Evolutionary conservation across 2,329 filamentous ascomycete genomes (phyloP).

Genomic region (Ceratocystis papillata): DNA sequence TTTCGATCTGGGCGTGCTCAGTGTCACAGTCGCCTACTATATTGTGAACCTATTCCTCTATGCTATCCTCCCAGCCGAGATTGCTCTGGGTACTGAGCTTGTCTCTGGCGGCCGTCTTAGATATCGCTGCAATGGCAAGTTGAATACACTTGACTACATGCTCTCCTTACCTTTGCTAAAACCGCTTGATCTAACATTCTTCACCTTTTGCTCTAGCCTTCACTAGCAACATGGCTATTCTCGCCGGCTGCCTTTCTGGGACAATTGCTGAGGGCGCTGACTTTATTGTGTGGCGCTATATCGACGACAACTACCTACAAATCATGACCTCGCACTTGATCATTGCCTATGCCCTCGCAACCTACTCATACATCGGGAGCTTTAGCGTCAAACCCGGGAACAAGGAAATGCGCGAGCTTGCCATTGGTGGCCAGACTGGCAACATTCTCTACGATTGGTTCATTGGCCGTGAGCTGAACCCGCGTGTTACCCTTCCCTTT

Average conservation of each 20-base stretch:
- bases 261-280: slow-evolving; percentile 67
- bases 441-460: slow-evolving; percentile 93
- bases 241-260: slow-evolving; percentile 60
- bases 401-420: slow-evolving; percentile 61
- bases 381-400: slow-evolving; percentile 73
- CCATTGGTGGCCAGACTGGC: slow-evolving; percentile 67
- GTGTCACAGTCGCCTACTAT: slow-evolving; percentile 69
- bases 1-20: slow-evolving; percentile 55
- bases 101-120: slow-evolving; percentile 60
- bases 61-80: slow-evolving; percentile 61
- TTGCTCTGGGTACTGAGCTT: slow-evolving; percentile 60
- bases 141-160: background rate
- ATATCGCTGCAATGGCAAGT: slow-evolving; percentile 68
- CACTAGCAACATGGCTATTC: slow-evolving; percentile 59
- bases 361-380: slow-evolving; percentile 70
- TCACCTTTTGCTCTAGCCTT: slow-evolving; percentile 46
- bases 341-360: slow-evolving; percentile 60
- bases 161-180: background rate
- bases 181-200: background rate
- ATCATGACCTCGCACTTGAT: slow-evolving; percentile 74
- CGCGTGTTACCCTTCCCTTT: slow-evolving; percentile 65
- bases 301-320: slow-evolving; percentile 81
- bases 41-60: slow-evolving; percentile 63
- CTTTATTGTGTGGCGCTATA: slow-evolving; percentile 84
- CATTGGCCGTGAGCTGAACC: slow-evolving; percentile 91